These are phyloP conservation scores for Exobasidium cylindrosporum DNA, from an alignment of 1,284 basidiomycete genomes.

Conservation along the genomic window DNA sequence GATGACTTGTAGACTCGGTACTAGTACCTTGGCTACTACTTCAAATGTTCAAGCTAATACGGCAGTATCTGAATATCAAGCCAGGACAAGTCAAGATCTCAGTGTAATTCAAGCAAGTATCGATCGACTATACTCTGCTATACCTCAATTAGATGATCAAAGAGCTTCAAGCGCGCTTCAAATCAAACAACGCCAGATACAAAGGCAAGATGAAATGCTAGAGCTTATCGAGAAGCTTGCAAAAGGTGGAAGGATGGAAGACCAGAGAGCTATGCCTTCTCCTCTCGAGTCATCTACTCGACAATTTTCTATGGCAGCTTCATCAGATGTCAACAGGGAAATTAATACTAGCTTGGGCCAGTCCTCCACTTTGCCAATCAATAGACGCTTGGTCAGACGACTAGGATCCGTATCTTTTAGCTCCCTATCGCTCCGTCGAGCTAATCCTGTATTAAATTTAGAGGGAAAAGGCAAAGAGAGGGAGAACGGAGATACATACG, in stretches of 20 bases:
- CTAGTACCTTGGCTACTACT: background rate
- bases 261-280: slow-evolving; percentile 28
- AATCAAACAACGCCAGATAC: background rate
- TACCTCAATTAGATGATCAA: slow-evolving; percentile 38
- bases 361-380: slow-evolving; percentile 7
- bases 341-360: slow-evolving; percentile 24
- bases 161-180: slow-evolving; percentile 14
- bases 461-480: background rate
- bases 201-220: slow-evolving; percentile 4
- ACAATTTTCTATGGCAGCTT: slow-evolving; percentile 16
- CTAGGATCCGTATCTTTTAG: slow-evolving; percentile 4
- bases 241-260: slow-evolving; percentile 24
- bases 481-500: background rate
- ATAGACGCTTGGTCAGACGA: background rate
- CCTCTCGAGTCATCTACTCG: background rate
- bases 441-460: background rate
- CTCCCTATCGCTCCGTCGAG: slow-evolving; percentile 6
- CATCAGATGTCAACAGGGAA: slow-evolving; percentile 16
- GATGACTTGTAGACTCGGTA: too few relatives aligned
- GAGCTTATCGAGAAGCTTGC: slow-evolving; percentile 23
- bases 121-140: slow-evolving; percentile 30
- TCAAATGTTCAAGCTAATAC: background rate
- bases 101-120: slow-evolving; percentile 35
- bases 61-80: slow-evolving; percentile 21
- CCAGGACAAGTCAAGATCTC: slow-evolving; percentile 34